A percentile compares a stretch with the other conserved stretches of the same genome.
phyloP scores from a whole-genome alignment of 805 yeast genomes.

The Candida peoriensis region DNA sequence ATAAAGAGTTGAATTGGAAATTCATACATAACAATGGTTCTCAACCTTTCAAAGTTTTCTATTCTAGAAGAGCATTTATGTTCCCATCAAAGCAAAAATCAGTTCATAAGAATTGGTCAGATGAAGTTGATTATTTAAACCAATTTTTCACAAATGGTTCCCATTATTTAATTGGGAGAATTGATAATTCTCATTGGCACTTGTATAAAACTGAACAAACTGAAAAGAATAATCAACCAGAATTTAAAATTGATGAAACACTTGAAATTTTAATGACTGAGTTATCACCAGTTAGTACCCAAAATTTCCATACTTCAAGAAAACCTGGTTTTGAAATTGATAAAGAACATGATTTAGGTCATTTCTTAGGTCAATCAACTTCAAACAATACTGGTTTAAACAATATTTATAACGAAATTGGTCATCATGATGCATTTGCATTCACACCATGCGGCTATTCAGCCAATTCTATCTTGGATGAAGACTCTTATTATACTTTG shows the following conservation, averaged over 20 bases:
- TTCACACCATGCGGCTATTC: conserved; percentile 95
- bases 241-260: conserved; percentile 52
- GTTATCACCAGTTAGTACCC: conserved; percentile 50
- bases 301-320: conserved; percentile 54
- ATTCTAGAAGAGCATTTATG: conserved; percentile 89
- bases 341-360: conserved; percentile 70
- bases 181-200: conserved; percentile 86
- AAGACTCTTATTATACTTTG: conserved; percentile 68
- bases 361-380: conserved; percentile 65
- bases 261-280: conserved; percentile 91
- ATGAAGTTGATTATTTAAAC: conserved; percentile 70
- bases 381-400: conserved; percentile 61
- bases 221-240: conserved; percentile 8
- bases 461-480: conserved; percentile 70
- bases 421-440: conserved; percentile 79
- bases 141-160: conserved; percentile 55
- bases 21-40: conserved; percentile 19
- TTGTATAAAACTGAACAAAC: conserved; percentile 58
- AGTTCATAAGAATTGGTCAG: conserved; percentile 81
- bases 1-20: conserved; percentile 37
- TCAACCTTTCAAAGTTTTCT: conserved; percentile 65
- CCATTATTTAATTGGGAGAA: conserved; percentile 75
- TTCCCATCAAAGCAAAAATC: conserved; percentile 81
- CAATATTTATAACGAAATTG: conserved; percentile 43
- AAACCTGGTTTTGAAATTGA: conserved; percentile 34